These are phyloP conservation scores for Hypoxylon sp. DNA, from an alignment of 2,329 filamentous ascomycete species.

Conservation along the genomic window DNA sequence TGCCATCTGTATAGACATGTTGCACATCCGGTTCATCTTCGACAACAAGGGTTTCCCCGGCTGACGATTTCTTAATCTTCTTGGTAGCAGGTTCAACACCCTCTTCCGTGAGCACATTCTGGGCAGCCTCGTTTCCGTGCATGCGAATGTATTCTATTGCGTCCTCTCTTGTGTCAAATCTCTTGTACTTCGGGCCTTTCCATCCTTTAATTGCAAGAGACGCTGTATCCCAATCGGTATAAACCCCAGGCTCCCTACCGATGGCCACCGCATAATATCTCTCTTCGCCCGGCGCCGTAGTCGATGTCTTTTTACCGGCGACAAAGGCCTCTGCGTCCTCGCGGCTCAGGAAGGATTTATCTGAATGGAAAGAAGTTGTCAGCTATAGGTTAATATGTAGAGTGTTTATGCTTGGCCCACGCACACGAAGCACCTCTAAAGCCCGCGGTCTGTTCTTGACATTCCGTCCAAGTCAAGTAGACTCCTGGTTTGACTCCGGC, in stretches of 20 bases:
- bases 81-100: slow-evolving; percentile 55
- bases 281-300: slow-evolving; percentile 58
- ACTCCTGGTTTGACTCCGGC: slow-evolving; percentile 71
- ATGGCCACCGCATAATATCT: slow-evolving; percentile 74
- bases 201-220: slow-evolving; percentile 81
- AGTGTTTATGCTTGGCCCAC: slow-evolving; percentile 54
- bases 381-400: slow-evolving; percentile 21
- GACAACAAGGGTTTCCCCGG: slow-evolving; percentile 19
- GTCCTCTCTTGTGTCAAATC: slow-evolving; percentile 76
- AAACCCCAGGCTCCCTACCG: slow-evolving; percentile 72
- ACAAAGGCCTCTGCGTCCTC: slow-evolving; percentile 86
- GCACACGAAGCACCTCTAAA: slow-evolving; percentile 77
- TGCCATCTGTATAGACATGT: slow-evolving; percentile 75
- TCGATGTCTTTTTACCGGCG: slow-evolving; percentile 68
- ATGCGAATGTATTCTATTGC: slow-evolving; percentile 81
- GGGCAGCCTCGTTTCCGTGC: slow-evolving; percentile 62
- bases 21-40: slow-evolving; percentile 55
- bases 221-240: slow-evolving; percentile 76
- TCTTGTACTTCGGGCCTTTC: slow-evolving; percentile 78
- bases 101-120: slow-evolving; percentile 62
- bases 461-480: slow-evolving; percentile 74
- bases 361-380: slow-evolving; percentile 62
- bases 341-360: slow-evolving; percentile 82
- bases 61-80: slow-evolving; percentile 52
- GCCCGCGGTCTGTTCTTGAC: slow-evolving; percentile 71